phyloP scores from a whole-genome alignment of 306 rosid genomes.

The Citrullus colocynthis region DNA sequence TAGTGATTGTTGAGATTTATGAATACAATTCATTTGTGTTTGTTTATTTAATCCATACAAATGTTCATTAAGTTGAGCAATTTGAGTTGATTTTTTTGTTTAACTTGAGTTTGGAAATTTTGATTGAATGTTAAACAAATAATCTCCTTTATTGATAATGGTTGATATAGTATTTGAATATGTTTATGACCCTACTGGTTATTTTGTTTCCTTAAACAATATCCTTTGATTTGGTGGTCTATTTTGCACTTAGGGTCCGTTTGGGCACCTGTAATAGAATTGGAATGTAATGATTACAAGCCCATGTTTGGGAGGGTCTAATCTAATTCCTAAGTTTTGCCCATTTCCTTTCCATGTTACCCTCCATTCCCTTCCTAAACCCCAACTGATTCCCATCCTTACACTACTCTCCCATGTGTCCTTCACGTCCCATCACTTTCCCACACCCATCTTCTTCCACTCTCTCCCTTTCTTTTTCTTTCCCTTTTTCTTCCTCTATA shows the following conservation, averaged over 20 bases:
- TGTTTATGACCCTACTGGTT: background rate
- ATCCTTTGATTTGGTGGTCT: background rate
- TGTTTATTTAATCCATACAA: background rate
- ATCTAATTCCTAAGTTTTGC: no score
- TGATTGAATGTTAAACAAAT: background rate
- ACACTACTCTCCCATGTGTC: no score
- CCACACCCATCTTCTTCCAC: no score
- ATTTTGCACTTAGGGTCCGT: background rate
- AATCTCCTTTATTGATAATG: background rate
- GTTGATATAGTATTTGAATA: background rate
- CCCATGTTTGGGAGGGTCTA: no score
- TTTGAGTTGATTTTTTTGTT: background rate
- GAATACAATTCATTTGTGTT: background rate
- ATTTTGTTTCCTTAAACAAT: background rate
- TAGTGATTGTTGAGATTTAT: background rate
- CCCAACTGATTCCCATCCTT: no score
- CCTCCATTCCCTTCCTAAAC: no score
- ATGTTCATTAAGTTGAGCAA: background rate
- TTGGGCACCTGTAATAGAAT: no score
- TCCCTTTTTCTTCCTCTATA: no score
- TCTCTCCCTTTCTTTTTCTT: no score
- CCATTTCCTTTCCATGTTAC: no score
- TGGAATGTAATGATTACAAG: no score
- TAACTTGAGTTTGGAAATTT: background rate
- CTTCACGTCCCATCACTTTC: no score